Base-by-base conservation (phyloP, 495 filamentous ascomycete genomes). In the Talaromyces stipitatus region DNA sequence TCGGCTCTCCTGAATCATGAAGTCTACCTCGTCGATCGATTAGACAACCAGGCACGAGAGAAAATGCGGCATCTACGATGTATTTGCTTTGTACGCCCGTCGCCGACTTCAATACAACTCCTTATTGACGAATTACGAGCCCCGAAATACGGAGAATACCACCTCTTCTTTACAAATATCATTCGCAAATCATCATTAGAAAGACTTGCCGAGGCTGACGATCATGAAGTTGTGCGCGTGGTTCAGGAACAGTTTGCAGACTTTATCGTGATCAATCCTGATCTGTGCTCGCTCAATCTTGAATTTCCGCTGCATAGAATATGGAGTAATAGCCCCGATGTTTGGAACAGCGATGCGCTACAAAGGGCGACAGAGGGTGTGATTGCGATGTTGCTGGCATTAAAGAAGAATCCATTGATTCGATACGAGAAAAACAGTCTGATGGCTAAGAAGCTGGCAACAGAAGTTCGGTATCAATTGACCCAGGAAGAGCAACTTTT, bases 51-150 rank as follows among this genome's bases (percentile, higher is more conserved):
- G 52, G 85, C 89, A 59, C 83, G 94, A 45, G 95, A 98, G 74
- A 96, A 95, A 78, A 97, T 97, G 94, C 87, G 94, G 67, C 94
- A 98, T 75, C 77, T 98, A 38, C 85, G 90, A 27, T 98, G 94
- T 71, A 74, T 97, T 10, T 94, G 89, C 67, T 97, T 98, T 66
- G 82, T 97, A 28, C 84, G 95, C 26, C 94, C 94, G 14, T 92
- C 92, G 10, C 81, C 92, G 2, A 89, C 91, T 58, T 92, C 94
- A 22, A 88, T 97, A 61, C 91, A 97, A 68, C 82, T 89, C 28
- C 80, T 98, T 18, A 94, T 98, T 62, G 95, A 98, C 62, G 94
- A 98, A 73, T 80, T 98, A 46, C 84, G 95, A 57, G 92, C 96
- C 55, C 95, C 94, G 18, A 96, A 94, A 64, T 98, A 98, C 63